A percentile compares a stretch with the other conserved stretches of the same genome.
Conservation (phyloP, 495 filamentous ascomycete species). For the Diplogelasinospora grovesii region DNA sequence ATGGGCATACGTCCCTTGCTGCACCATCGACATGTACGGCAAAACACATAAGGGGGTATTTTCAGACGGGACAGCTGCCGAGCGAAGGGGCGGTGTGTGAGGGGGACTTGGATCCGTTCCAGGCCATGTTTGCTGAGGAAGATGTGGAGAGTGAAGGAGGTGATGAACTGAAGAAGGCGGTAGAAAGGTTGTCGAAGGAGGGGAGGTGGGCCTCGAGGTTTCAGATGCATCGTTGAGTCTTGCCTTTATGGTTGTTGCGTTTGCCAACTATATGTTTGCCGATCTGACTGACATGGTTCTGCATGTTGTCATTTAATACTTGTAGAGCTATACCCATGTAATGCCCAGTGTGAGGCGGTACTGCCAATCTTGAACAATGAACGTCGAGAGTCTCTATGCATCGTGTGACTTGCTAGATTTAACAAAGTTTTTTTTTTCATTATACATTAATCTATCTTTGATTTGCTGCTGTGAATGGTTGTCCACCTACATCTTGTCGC, state of each 20-base stretch:
- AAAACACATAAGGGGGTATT: slow-evolving; percentile 26
- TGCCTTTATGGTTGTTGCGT: background rate
- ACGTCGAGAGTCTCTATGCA: no score
- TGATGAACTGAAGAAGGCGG: background rate
- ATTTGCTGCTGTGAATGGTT: no score
- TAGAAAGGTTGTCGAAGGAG: background rate
- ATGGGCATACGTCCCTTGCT: slow-evolving; percentile 38
- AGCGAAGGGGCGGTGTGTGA: slow-evolving; percentile 24
- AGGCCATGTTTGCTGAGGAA: background rate
- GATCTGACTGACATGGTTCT: no score
- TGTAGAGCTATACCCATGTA: no score
- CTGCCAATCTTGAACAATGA: no score
- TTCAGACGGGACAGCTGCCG: slow-evolving; percentile 29
- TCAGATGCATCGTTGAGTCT: background rate
- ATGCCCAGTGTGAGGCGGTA: no score
- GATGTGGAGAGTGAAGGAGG: background rate
- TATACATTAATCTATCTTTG: no score
- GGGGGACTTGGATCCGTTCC: slow-evolving; percentile 19
- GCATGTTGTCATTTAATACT: no score
- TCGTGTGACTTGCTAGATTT: no score
- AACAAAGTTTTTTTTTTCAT: no score
- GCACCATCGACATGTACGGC: slow-evolving; percentile 30
- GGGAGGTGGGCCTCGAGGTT: background rate
- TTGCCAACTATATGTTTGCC: no score
- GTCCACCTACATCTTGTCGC: no score